Conservation (phyloP, 495 filamentous ascomycete genomes). For the Penicillium fimorum region DNA sequence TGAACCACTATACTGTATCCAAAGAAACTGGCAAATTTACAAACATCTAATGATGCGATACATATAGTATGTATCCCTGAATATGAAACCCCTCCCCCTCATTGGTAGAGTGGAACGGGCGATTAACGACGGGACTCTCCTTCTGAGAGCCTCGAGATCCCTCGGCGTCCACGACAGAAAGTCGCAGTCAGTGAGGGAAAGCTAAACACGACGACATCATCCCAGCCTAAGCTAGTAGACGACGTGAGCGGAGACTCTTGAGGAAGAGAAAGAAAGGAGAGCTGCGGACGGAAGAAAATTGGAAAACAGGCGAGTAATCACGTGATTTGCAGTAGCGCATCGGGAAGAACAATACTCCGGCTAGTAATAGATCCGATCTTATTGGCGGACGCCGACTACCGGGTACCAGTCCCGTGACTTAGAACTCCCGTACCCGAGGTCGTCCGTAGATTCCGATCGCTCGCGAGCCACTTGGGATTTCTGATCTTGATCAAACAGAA, state of each 20-base stretch:
- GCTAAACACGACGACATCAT: conserved; percentile 47
- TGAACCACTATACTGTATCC: background rate
- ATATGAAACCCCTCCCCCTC: conserved; percentile 54
- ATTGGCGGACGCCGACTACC: conserved; percentile 32
- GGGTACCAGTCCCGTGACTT: conserved; percentile 33
- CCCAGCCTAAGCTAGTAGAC: conserved; percentile 31
- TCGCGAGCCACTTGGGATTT: conserved; percentile 21
- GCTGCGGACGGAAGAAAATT: conserved; percentile 12
- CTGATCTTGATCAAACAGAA: conserved; percentile 18
- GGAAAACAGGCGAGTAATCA: conserved; percentile 22
- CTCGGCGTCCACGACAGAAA: conserved; percentile 49
- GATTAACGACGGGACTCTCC: conserved; percentile 58
- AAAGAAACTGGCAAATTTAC: background rate
- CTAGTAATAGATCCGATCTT: conserved; percentile 33
- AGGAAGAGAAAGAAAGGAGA: conserved; percentile 25
- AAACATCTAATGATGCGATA: conserved; percentile 2
- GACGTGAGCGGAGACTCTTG: conserved; percentile 51
- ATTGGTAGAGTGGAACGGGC: conserved; percentile 52
- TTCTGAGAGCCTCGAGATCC: conserved; percentile 45
- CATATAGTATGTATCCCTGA: conserved; percentile 45
- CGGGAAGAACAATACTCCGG: conserved; percentile 42
- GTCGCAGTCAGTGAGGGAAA: conserved; percentile 47
- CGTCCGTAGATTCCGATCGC: conserved; percentile 38
- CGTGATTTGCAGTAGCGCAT: conserved; percentile 8
- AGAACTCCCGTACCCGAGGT: conserved; percentile 41